These are phyloP conservation scores for Extremus antarcticus DNA, from an alignment of 495 filamentous ascomycete genomes.

Conservation along the genomic window DNA sequence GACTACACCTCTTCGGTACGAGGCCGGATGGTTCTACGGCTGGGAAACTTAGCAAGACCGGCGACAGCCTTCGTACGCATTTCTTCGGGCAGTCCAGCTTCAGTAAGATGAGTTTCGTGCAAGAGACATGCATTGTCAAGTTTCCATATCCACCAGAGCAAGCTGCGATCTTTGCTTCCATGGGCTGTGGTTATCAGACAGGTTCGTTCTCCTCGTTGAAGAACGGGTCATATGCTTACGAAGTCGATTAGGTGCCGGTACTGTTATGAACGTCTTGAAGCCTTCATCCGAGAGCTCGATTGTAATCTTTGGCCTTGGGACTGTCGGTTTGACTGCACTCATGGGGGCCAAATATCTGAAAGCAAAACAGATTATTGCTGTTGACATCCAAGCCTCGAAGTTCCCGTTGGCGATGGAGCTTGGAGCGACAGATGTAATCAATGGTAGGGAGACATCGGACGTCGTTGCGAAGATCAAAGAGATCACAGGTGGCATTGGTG, in stretches of 20 bases:
- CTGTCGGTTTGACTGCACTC: slow-evolving; percentile 21
- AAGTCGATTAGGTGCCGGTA: slow-evolving; percentile 19
- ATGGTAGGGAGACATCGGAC: slow-evolving; percentile 6
- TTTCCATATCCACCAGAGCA: slow-evolving; percentile 11
- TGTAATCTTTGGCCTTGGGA: slow-evolving; percentile 20
- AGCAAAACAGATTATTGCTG: slow-evolving; percentile 17
- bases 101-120: slow-evolving; percentile 18
- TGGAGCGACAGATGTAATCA: slow-evolving; percentile 20
- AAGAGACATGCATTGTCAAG: slow-evolving; percentile 26
- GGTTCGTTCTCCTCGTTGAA: slow-evolving; percentile 11
- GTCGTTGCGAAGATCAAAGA: slow-evolving; percentile 7
- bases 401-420: slow-evolving; percentile 19
- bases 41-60: slow-evolving; percentile 1
- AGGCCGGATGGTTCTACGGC: slow-evolving; percentile 1
- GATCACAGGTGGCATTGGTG: slow-evolving; percentile 5
- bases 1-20: slow-evolving; percentile 8
- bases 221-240: background rate
- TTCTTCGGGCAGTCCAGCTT: slow-evolving; percentile 26
- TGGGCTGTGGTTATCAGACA: slow-evolving; percentile 36
- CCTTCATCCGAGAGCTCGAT: slow-evolving; percentile 11
- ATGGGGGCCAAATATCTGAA: slow-evolving; percentile 22
- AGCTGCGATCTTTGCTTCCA: slow-evolving; percentile 26
- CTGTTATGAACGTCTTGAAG: slow-evolving; percentile 19
- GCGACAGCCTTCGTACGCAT: slow-evolving; percentile 4
- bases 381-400: slow-evolving; percentile 14